Conservation (phyloP, 23 red algal species). For the Gracilaria gracilis region DNA sequence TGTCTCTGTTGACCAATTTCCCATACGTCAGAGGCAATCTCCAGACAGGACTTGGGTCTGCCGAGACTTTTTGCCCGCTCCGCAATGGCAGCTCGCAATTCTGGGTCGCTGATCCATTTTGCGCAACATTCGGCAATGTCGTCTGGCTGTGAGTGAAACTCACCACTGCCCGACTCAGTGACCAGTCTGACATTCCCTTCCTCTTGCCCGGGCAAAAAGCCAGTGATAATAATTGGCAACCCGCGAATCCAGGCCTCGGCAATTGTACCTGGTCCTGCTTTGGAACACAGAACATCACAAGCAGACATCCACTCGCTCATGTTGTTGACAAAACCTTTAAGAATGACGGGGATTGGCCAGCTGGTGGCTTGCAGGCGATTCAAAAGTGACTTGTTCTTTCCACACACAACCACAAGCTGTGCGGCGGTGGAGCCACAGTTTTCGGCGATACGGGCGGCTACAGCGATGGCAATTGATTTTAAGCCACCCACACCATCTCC, state of each 20-base stretch:
- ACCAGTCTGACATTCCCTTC: conserved; percentile 93
- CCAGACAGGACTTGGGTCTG: conserved; percentile 40
- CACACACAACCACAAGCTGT: conserved; percentile 95
- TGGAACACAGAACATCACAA: conserved; percentile 87
- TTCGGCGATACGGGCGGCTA: conserved; percentile 69
- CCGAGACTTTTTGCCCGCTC: conserved; percentile 53
- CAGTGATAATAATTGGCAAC: conserved; percentile 89
- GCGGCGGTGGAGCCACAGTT: conserved; percentile 47
- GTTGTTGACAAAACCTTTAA: conserved; percentile 94
- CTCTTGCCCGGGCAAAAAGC: conserved; percentile 95
- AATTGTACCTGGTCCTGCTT: conserved; percentile 97
- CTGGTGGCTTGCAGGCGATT: conserved; percentile 45
- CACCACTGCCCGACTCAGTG: conserved; percentile 83
- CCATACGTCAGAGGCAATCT: conserved; percentile 77
- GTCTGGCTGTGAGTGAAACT: conserved; percentile 72
- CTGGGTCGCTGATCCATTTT: conserved; percentile 76
- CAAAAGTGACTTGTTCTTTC: conserved; percentile 80
- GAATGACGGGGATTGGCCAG: conserved; percentile 78
- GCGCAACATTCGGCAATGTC: conserved; percentile 75
- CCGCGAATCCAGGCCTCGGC: conserved; percentile 95
- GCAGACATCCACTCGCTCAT: conserved; percentile 98
- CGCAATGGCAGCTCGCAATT: conserved; percentile 61
- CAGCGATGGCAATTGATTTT: conserved; percentile 67
- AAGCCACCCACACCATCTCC: conserved; percentile 94
- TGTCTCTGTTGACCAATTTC: conserved; percentile 48